Evolutionary conservation across 352 stramenopile species (phyloP).

Genomic region (Poterioochromonas sp.): DNA sequence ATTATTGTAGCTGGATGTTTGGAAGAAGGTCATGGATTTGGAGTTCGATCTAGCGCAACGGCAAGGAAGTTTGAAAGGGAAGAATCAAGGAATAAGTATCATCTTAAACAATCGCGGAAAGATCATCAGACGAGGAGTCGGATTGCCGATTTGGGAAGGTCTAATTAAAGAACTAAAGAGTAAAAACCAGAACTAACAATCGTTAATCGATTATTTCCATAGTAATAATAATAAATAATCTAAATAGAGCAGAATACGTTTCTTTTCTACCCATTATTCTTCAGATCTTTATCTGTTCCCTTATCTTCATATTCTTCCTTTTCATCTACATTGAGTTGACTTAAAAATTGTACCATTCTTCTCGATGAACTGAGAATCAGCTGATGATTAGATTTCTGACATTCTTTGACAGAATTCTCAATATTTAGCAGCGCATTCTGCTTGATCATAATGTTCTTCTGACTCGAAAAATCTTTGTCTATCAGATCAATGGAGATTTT

Average conservation of each 20-base stretch:
- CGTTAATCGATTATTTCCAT: neutral
- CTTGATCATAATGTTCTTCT: neutral
- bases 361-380: slow-evolving; percentile 40
- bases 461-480: too few species aligned
- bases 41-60: neutral
- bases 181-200: neutral
- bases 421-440: neutral
- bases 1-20: neutral
- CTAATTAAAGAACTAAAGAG: neutral
- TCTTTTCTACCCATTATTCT: too few species aligned
- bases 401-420: slow-evolving; percentile 38
- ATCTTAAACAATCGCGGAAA: neutral
- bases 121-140: neutral
- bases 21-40: neutral
- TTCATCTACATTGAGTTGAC: too few species aligned
- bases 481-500: too few species aligned
- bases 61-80: neutral
- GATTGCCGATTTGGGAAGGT: slow-evolving; percentile 7
- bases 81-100: neutral
- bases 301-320: too few species aligned
- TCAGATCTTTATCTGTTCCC: too few species aligned
- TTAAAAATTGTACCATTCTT: too few species aligned
- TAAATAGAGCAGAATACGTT: slow-evolving; percentile 4
- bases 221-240: slow-evolving; percentile 6
- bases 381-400: slow-evolving; percentile 39